Percentiles rank a stretch among this genome's conserved stretches.
These are phyloP conservation scores for Exophiala bonariae DNA, from an alignment of 2,329 filamentous ascomycete species.

Conservation along the genomic window DNA sequence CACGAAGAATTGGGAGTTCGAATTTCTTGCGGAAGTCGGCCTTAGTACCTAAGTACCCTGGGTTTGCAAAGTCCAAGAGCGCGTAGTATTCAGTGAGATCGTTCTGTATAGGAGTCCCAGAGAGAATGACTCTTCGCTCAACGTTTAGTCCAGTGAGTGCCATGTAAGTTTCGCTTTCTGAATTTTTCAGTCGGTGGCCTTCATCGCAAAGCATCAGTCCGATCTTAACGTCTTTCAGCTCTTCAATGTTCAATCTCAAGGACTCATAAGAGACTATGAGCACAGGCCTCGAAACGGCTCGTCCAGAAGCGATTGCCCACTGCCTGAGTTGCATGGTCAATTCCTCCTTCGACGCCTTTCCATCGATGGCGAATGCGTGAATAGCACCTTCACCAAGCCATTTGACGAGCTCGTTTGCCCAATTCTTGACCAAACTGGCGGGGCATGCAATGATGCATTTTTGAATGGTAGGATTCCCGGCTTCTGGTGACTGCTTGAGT, in stretches of 20 bases:
- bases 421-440: constrained; percentile 93
- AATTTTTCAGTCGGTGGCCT: constrained; percentile 94
- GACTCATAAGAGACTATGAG: constrained; percentile 99
- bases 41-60: constrained; percentile 82
- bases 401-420: constrained; percentile 95
- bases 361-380: constrained; percentile 91
- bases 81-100: constrained; percentile 98
- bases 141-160: constrained; percentile 90
- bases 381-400: constrained; percentile 93
- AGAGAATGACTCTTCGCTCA: constrained; percentile 86
- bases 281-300: constrained; percentile 84
- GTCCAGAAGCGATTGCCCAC: constrained; percentile 91
- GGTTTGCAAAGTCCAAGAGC: constrained; percentile 94
- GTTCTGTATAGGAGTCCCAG: constrained; percentile 96
- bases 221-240: constrained; percentile 85
- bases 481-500: constrained; percentile 90
- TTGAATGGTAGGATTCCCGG: constrained; percentile 90
- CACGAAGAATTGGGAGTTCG: constrained; percentile 87
- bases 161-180: constrained; percentile 91
- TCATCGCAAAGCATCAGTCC: constrained; percentile 94
- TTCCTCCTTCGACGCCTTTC: constrained; percentile 93
- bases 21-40: constrained; percentile 92
- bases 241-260: constrained; percentile 83
- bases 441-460: constrained; percentile 97
- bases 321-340: constrained; percentile 86